Evolutionary conservation across 768 basidiomycete genomes (phyloP), one percentile per base, ranked within the genome.

Genomic region (Macrolepiota fuliginosa): DNA sequence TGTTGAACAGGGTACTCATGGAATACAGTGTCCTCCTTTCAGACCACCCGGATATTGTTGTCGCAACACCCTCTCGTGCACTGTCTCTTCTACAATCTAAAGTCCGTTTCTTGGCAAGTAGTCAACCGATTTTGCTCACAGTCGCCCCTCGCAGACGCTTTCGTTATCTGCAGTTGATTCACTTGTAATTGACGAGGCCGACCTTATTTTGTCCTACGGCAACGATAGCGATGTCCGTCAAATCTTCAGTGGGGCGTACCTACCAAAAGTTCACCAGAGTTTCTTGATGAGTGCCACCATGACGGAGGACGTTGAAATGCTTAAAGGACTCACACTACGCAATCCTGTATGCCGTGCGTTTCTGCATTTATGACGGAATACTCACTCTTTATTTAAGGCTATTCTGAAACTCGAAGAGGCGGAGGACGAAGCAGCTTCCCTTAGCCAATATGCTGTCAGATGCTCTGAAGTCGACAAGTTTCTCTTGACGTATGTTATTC

Each of bases 261-360:
- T 91, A 32, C 94, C 90, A 56, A 90, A 86, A 72, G 86, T 90
- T 63, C 92, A 86, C 73, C 96, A 94, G 73, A 91, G 92, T 10
- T 95, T 96, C 76, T 77, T 99, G 36, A 97, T 98, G 94, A 94
- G 91, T 70, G 96, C 97, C 4, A 99, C 96, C 0, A 89, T 98
- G 88, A 94, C 95, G 11, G 92, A 95, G 67, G 97, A 98, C 67
- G 94, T 99, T 3, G 92, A 96, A 69, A 80, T 85, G 63, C 79
- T 98, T 57, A 97, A 97, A 72, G 93, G 94, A 4, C 81, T 98
- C 39, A 82, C 90, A 4, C 77, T 99, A 17, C 83, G 94, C 25
- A 92, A 88, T 73, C 95, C 96, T 6, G 96, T 96, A 65, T 56
- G 90, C 79, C 61, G 15, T 39, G 24, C n/a, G 5, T 39, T 25